Percentiles rank a stretch among this genome's conserved stretches.
Conservation (phyloP, 106 monocot species). For the Phalaenopsis aphrodite region DNA sequence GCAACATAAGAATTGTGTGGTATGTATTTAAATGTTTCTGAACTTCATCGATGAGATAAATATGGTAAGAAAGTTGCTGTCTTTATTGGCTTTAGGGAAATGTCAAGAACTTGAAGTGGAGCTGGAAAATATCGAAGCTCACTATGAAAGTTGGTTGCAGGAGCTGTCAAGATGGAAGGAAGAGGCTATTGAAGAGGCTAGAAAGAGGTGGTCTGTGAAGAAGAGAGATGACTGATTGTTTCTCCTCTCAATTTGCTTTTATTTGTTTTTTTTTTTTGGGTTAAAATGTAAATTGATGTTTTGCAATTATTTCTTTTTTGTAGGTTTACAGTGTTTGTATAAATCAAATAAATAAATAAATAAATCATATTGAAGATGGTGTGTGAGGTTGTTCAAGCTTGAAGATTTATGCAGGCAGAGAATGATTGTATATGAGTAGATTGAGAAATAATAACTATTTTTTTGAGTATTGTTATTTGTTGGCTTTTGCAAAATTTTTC, state of each 20-base stretch:
- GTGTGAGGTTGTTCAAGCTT: background rate
- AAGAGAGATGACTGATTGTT: constrained; percentile 31
- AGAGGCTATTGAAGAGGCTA: constrained; percentile 39
- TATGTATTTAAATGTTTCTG: background rate
- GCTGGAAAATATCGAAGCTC: constrained; percentile 46
- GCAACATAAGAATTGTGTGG: too few relatives aligned
- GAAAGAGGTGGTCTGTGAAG: constrained; percentile 35
- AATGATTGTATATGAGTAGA: background rate
- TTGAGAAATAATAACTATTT: background rate
- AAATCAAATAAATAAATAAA: background rate
- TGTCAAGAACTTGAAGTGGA: constrained; percentile 32
- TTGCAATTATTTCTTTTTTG: background rate
- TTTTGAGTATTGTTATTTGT: background rate
- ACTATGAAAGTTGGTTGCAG: constrained; percentile 29
- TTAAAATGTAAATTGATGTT: background rate
- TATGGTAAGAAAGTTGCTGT: background rate
- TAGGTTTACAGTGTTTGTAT: background rate
- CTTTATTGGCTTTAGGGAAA: constrained; percentile 7
- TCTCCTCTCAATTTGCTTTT: constrained; percentile 2
- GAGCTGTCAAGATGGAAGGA: constrained; percentile 49
- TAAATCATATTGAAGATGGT: background rate
- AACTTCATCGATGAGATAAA: background rate
- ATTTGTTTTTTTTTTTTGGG: background rate
- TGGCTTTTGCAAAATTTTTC: background rate
- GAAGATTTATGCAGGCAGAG: background rate